phyloP scores from a whole-genome alignment of 495 filamentous ascomycete species.

The Aspergillus haitiensis region DNA sequence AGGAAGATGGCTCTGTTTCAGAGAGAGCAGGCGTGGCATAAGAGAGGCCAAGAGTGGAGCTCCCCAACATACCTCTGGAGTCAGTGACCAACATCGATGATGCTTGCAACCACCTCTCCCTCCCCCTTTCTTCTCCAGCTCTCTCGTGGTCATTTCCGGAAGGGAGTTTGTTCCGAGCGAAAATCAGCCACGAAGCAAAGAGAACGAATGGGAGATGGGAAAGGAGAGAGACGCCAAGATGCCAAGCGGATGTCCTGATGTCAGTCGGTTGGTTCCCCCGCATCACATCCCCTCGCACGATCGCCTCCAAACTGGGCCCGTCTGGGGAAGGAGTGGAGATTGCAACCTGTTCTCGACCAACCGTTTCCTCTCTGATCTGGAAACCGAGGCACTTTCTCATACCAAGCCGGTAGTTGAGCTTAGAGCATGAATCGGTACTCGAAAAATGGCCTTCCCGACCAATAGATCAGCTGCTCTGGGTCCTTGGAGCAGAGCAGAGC shows the following conservation, averaged over 20 bases:
- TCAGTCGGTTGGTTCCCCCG: slow-evolving; percentile 13
- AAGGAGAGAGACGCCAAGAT: background rate
- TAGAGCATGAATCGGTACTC: background rate
- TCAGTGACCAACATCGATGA: no score
- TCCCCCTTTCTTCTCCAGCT: no score
- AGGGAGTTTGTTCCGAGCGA: no score
- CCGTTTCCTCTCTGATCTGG: background rate
- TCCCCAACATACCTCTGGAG: no score
- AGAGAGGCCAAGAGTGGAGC: no score
- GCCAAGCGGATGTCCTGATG: slow-evolving; percentile 10
- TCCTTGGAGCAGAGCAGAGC: background rate
- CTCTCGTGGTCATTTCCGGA: no score
- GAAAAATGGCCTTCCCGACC: background rate
- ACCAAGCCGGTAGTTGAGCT: slow-evolving; percentile 25
- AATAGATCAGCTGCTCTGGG: background rate
- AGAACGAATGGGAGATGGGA: background rate
- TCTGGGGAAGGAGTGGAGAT: slow-evolving; percentile 6
- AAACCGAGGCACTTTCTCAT: slow-evolving; percentile 22
- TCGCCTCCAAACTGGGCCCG: slow-evolving; percentile 1
- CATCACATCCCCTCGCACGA: slow-evolving; percentile 7
- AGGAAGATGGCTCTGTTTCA: no score
- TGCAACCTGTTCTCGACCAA: background rate
- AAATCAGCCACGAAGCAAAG: no score
- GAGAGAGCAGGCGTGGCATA: no score
- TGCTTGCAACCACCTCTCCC: no score